Evolutionary conservation across 345 rosid genomes (phyloP).

Genomic region (Eucalyptus camaldulensis): DNA sequence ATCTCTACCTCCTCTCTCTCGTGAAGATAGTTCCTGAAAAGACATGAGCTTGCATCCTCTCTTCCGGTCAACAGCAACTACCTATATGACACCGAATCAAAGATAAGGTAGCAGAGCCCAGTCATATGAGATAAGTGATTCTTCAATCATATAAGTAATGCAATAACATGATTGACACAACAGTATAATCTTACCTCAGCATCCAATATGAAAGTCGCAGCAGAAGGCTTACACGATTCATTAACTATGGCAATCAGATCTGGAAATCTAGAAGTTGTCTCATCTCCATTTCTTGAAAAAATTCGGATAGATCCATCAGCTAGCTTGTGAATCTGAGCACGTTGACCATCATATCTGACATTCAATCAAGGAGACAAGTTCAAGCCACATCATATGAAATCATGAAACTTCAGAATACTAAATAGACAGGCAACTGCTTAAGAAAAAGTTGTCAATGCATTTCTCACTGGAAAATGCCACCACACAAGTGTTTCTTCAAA

Average conservation of each 20-base stretch:
- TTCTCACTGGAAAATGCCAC: background rate
- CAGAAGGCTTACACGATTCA: slow-evolving; percentile 42
- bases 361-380: background rate
- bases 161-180: background rate
- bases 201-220: slow-evolving; percentile 64
- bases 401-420: background rate
- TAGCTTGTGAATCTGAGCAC: slow-evolving; percentile 80
- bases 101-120: background rate
- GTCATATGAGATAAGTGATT: background rate
- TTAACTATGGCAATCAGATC: slow-evolving; percentile 52
- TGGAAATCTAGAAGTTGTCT: slow-evolving; percentile 71
- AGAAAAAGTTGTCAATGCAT: background rate
- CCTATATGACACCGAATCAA: slow-evolving; percentile 21
- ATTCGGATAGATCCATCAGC: slow-evolving; percentile 44
- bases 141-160: background rate
- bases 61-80: slow-evolving; percentile 77
- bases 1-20: slow-evolving; percentile 80
- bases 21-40: slow-evolving; percentile 84
- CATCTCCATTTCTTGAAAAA: slow-evolving; percentile 88
- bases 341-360: slow-evolving; percentile 88
- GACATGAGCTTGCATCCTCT: slow-evolving; percentile 74
- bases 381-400: background rate
- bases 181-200: slow-evolving; percentile 51
- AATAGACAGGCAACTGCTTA: background rate
- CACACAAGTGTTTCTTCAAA: background rate